Evolutionary conservation across 805 yeast species (phyloP), one percentile per base, ranked within the genome.

Genomic region (Zygosaccharomyces gambellarensis): DNA sequence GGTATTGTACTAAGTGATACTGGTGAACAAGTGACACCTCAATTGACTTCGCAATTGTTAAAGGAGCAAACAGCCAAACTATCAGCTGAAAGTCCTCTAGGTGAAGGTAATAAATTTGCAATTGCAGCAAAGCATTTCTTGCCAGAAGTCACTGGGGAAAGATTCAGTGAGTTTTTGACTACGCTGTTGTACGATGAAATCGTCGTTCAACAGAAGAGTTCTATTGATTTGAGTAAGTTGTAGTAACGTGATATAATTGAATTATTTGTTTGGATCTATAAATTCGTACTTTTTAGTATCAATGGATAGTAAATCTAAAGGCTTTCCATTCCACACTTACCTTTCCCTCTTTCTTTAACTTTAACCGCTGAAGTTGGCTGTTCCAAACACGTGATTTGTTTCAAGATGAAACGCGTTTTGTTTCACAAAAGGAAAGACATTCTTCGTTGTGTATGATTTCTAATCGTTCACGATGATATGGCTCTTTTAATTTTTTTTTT

Each of bases 151-250:
- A 75, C 80, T 53, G 90, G 85, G 54, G 81, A 79, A 61, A 80
- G 80, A 62, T 82, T 84, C 68, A 82, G 85, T 51, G 90, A 86
- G 63, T 86, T 86, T 69, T 78, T 86, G 61, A 86, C 95, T 42
- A 82, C 84, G 31, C 74, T 85, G 68, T 75, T 86, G 63, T 86
- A 86, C 66, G 90, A 85, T 58, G 87, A 86, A 49, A 62, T 68
- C 36, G 66, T 72, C 25, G 61, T 71, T n/a, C 60, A 66, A 11
- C 53, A 61, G 49, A 61, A 61, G 17, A 57, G 60, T 23, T 64
- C 70, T 27, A 38, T 63, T 30, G 70, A 66, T 45, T 45, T 58
- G 27, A 47, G 54, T 38, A 56, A 56, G 48, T 50, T 56, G 46
- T 53, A 46, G 39, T 32, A 14, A 38, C 8, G 25, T 25, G 31